These are phyloP conservation scores for Solanum acaule DNA, from an alignment of 257 asterid species.

Conservation along the genomic window DNA sequence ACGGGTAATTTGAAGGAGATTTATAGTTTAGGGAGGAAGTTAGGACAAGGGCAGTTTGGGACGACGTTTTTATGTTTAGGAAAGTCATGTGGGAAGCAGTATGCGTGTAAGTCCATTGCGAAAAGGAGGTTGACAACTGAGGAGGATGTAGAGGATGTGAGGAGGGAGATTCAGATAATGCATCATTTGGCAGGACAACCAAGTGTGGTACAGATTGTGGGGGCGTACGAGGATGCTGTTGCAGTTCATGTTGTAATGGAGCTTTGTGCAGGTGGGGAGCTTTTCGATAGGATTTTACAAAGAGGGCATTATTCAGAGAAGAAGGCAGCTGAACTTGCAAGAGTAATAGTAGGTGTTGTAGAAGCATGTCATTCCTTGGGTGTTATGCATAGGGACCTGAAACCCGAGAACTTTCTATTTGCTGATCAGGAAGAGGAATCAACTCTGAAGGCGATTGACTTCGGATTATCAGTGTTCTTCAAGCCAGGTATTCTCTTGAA, in stretches of 20 bases:
- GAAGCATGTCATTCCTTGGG: conserved; percentile 84
- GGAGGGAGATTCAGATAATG: conserved; percentile 89
- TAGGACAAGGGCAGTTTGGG: conserved; percentile 90
- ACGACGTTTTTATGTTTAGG: conserved; percentile 66
- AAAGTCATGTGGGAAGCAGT: conserved; percentile 38
- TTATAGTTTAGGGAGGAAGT: conserved; percentile 56
- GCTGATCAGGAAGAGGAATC: conserved; percentile 60
- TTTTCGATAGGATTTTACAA: conserved; percentile 74
- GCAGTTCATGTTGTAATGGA: conserved; percentile 90
- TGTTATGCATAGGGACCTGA: conserved; percentile 83
- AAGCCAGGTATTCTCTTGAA: conserved; percentile 58
- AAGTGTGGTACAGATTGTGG: conserved; percentile 55
- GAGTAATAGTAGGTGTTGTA: conserved; percentile 68
- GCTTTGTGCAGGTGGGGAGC: conserved; percentile 84
- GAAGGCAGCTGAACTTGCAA: conserved; percentile 86
- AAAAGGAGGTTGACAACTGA: conserved; percentile 51
- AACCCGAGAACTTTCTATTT: conserved; percentile 84
- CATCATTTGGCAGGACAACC: conserved; percentile 78
- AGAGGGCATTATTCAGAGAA: conserved; percentile 84
- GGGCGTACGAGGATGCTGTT: conserved; percentile 73
- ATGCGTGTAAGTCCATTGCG: conserved; percentile 74
- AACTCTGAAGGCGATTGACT: conserved; percentile 62
- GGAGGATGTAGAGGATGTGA: conserved; percentile 84
- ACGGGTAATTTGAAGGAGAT: conserved; percentile 61
- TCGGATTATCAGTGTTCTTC: conserved; percentile 74